Percentiles rank a stretch among this genome's conserved stretches.
Evolutionary conservation across 176 grass and related monocot genomes (phyloP).

Genomic region (Triticum dicoccoides): DNA sequence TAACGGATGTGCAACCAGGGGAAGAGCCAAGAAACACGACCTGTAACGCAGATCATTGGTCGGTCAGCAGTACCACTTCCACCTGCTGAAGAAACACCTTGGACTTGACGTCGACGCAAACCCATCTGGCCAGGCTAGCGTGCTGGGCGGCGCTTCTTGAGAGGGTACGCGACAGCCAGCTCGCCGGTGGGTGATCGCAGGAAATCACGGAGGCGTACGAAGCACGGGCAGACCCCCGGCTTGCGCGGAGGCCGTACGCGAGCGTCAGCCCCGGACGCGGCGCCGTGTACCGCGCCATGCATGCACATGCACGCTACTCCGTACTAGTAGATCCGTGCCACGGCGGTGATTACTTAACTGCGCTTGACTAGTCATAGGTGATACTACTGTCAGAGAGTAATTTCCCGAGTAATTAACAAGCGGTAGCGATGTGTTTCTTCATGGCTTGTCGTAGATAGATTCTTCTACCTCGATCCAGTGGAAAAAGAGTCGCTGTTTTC

Average conservation of each 20-base stretch:
- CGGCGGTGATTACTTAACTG: not conserved
- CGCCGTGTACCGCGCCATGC: not conserved
- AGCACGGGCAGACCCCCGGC: not conserved
- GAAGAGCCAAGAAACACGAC: not conserved
- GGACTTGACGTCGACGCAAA: too few species aligned
- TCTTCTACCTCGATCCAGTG: not conserved
- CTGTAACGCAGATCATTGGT: not conserved
- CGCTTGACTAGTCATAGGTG: not conserved
- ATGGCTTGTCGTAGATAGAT: not conserved
- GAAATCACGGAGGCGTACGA: not conserved
- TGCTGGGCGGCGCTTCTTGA: not conserved
- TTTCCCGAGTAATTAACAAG: not conserved
- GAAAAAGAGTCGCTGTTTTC: not conserved
- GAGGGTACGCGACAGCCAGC: not conserved
- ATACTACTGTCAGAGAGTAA: not conserved
- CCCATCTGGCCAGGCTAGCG: not conserved
- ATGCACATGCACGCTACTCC: too few species aligned
- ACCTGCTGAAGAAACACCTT: not conserved
- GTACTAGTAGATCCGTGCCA: too few species aligned
- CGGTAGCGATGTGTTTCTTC: too few species aligned
- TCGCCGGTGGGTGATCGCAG: not conserved
- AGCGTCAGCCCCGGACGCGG: slow-evolving; percentile 14
- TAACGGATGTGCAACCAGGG: not conserved
- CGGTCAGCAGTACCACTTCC: not conserved
- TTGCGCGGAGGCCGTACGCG: not conserved